phyloP scores from a whole-genome alignment of 2,329 filamentous ascomycete genomes.

The Arthroderma sp. region DNA sequence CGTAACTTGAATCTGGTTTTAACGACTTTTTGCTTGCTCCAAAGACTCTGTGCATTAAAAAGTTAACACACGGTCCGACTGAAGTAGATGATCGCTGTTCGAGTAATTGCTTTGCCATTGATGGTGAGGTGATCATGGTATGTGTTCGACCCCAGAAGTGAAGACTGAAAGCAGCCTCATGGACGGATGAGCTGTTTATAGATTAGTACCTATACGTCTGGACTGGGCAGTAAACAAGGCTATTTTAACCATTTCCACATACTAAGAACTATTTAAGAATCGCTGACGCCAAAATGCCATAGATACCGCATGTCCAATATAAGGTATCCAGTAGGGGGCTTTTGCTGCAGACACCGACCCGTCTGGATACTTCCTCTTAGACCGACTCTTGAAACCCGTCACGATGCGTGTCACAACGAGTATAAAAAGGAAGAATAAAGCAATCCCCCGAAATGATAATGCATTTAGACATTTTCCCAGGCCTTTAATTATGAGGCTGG shows the following conservation, averaged over 20 bases:
- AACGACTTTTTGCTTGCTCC: constrained; percentile 27
- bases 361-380: constrained; percentile 12
- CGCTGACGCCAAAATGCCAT: constrained; percentile 34
- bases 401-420: constrained; percentile 28
- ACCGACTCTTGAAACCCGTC: constrained; percentile 23
- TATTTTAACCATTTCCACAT: constrained; percentile 4
- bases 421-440: constrained; percentile 18
- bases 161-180: constrained; percentile 35
- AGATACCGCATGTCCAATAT: constrained; percentile 40
- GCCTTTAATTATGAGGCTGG: neutral
- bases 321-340: constrained; percentile 48
- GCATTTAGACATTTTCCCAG: constrained; percentile 1
- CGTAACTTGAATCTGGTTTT: constrained; percentile 18
- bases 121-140: constrained; percentile 37
- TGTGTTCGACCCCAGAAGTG: constrained; percentile 38
- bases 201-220: constrained; percentile 2
- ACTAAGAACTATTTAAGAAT: constrained; percentile 34
- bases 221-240: neutral
- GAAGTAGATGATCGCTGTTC: constrained; percentile 17
- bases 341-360: constrained; percentile 30
- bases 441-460: constrained; percentile 15
- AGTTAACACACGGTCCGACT: constrained; percentile 19
- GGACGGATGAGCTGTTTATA: constrained; percentile 9
- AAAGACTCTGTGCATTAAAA: constrained; percentile 30
- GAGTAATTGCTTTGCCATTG: constrained; percentile 31